These are phyloP conservation scores for Melocanna baccifera DNA, from an alignment of 176 grass and related monocot genomes.

Conservation along the genomic window DNA sequence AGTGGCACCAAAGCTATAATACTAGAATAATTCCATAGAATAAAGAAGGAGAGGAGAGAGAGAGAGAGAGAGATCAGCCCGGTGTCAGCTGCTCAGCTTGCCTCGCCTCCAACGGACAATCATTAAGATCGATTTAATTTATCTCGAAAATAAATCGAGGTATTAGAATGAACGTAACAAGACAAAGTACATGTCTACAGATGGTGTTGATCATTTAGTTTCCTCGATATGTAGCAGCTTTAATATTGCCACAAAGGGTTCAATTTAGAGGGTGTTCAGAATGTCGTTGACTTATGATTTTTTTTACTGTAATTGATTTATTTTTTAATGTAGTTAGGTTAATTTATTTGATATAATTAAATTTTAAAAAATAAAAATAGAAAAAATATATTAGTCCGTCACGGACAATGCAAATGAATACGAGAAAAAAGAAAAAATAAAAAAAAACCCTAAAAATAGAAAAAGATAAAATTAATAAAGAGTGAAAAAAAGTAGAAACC, in stretches of 20 bases:
- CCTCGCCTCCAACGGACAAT: conserved; percentile 1
- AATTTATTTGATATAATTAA: no score
- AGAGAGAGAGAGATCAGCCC: neutral
- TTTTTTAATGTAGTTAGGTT: no score
- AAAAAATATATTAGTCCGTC: no score
- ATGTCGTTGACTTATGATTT: no score
- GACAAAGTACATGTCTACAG: neutral
- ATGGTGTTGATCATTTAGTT: neutral
- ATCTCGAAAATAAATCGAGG: neutral
- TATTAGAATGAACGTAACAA: neutral
- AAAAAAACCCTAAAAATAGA: no score
- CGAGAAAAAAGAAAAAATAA: no score
- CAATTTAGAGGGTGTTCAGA: neutral
- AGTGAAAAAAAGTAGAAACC: no score
- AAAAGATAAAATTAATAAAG: no score
- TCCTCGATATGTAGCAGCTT: neutral
- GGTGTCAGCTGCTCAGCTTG: neutral
- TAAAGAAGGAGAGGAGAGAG: neutral
- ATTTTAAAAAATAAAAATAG: no score
- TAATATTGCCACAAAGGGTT: neutral
- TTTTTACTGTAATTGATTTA: no score
- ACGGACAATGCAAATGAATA: no score
- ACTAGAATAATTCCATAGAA: neutral
- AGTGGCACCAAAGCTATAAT: neutral
- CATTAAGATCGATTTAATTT: neutral